These are phyloP conservation scores for Pyrenochaeta sp. DNA, from an alignment of 2,329 filamentous ascomycete species.

Conservation along the genomic window DNA sequence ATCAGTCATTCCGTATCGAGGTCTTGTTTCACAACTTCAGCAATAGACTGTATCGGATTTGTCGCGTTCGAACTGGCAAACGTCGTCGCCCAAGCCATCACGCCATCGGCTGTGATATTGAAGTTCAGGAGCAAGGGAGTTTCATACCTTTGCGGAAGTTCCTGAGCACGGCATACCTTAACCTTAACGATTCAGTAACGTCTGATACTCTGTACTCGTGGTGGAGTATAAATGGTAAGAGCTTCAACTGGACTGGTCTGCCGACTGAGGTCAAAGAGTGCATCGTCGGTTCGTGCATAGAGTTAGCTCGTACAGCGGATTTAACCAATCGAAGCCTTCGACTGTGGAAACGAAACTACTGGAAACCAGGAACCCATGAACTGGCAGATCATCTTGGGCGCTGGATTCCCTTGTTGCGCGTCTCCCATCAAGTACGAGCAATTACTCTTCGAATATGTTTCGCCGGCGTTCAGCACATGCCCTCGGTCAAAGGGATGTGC, in stretches of 20 bases:
- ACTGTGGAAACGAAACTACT: neutral
- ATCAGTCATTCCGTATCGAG: neutral
- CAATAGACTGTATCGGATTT: slow-evolving; percentile 1
- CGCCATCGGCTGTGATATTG: neutral
- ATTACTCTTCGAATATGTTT: slow-evolving; percentile 32
- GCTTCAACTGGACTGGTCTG: slow-evolving; percentile 32
- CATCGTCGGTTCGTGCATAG: slow-evolving; percentile 29
- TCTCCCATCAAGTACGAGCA: slow-evolving; percentile 31
- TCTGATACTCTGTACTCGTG: slow-evolving; percentile 16
- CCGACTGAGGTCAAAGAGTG: slow-evolving; percentile 37
- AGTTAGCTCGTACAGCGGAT: neutral
- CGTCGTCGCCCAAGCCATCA: neutral
- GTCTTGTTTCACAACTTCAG: slow-evolving; percentile 17
- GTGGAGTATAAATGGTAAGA: slow-evolving; percentile 32
- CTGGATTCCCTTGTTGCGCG: slow-evolving; percentile 23
- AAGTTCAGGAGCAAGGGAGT: neutral
- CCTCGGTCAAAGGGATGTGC: slow-evolving; percentile 11
- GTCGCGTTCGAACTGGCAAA: neutral
- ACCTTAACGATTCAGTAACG: neutral
- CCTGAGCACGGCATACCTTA: slow-evolving; percentile 11
- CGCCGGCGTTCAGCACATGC: slow-evolving; percentile 12
- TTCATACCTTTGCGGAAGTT: slow-evolving; percentile 11
- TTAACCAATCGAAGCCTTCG: neutral
- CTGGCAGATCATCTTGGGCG: slow-evolving; percentile 21
- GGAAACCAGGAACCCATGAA: slow-evolving; percentile 16